These are phyloP conservation scores for Zygotorulaspora mrakii DNA, from an alignment of 1,139 yeast genomes.

Conservation along the genomic window DNA sequence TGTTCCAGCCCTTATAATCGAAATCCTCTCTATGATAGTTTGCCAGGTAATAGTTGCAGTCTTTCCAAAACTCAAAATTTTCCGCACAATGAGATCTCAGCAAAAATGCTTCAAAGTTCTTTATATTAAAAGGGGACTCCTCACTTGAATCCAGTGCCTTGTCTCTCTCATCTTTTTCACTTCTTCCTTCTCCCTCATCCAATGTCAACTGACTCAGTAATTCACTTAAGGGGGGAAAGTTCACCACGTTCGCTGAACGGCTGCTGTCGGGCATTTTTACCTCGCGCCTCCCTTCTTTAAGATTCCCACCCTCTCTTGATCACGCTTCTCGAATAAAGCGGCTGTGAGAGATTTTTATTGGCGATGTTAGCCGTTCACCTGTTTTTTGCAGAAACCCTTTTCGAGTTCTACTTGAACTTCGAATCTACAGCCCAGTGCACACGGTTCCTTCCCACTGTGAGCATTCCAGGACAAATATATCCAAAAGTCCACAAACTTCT, in stretches of 20 bases:
- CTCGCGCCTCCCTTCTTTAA: no score
- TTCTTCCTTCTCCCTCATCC: slow-evolving; percentile 6
- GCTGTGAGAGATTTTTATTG: no score
- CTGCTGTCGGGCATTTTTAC: slow-evolving; percentile 3
- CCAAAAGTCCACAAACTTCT: no score
- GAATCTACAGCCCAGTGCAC: no score
- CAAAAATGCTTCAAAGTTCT: slow-evolving; percentile 27
- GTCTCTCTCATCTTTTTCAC: background rate
- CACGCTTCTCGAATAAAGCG: background rate
- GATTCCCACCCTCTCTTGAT: background rate
- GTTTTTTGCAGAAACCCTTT: no score
- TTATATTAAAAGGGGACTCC: slow-evolving; percentile 19
- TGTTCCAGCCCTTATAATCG: slow-evolving; percentile 23
- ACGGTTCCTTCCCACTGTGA: no score
- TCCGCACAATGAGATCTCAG: slow-evolving; percentile 33
- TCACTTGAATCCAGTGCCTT: slow-evolving; percentile 3
- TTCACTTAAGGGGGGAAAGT: slow-evolving; percentile 8
- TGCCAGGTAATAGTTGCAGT: slow-evolving; percentile 12
- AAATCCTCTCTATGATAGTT: slow-evolving; percentile 15
- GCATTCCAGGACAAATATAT: no score
- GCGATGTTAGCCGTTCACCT: no score
- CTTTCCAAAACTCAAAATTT: slow-evolving; percentile 29
- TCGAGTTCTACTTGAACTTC: no score
- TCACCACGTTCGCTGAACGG: background rate
- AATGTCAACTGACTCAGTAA: slow-evolving; percentile 4